Percentiles rank a stretch among this genome's conserved stretches.
Conservation (phyloP, 1,284 basidiomycete species). For the Fereydounia khargensis region DNA sequence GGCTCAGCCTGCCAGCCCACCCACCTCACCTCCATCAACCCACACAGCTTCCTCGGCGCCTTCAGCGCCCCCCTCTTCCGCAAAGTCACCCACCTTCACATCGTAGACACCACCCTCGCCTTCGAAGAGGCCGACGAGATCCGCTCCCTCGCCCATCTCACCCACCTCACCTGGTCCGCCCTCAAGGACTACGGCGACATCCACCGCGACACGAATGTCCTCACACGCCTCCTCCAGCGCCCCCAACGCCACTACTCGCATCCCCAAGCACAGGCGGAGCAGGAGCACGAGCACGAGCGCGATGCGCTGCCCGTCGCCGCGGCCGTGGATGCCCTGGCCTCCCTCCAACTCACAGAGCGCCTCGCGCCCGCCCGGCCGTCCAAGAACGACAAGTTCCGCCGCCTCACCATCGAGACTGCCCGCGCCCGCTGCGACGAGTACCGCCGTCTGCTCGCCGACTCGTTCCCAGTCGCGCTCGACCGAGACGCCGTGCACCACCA, state of each 20-base stretch:
- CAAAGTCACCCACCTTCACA: conserved; percentile 31
- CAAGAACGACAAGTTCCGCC: conserved; percentile 26
- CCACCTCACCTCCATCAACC: conserved; percentile 47
- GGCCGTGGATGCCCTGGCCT: conserved; percentile 19
- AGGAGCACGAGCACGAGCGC: too few species aligned
- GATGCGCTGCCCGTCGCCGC: too few species aligned
- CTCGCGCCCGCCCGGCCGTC: conserved; percentile 21
- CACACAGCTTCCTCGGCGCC: conserved; percentile 48
- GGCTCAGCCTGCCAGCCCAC: conserved; percentile 52
- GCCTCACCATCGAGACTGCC: conserved; percentile 25
- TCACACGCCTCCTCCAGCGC: conserved; percentile 30
- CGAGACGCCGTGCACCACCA: conserved; percentile 1
- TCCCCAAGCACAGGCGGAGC: neutral
- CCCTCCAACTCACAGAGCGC: conserved; percentile 20
- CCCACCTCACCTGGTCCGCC: conserved; percentile 37
- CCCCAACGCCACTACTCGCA: conserved; percentile 11
- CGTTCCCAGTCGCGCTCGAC: conserved; percentile 12
- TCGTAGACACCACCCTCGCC: conserved; percentile 50
- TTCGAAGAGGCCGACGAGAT: conserved; percentile 49
- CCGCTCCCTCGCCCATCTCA: conserved; percentile 36
- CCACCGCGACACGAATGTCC: conserved; percentile 28
- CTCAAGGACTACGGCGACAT: conserved; percentile 50
- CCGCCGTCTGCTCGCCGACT: conserved; percentile 7
- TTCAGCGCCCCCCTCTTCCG: conserved; percentile 52
- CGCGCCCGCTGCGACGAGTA: conserved; percentile 11